These are phyloP conservation scores for Dendrocalamus latiflorus DNA, from an alignment of 202 grass and related monocot species.

Conservation along the genomic window DNA sequence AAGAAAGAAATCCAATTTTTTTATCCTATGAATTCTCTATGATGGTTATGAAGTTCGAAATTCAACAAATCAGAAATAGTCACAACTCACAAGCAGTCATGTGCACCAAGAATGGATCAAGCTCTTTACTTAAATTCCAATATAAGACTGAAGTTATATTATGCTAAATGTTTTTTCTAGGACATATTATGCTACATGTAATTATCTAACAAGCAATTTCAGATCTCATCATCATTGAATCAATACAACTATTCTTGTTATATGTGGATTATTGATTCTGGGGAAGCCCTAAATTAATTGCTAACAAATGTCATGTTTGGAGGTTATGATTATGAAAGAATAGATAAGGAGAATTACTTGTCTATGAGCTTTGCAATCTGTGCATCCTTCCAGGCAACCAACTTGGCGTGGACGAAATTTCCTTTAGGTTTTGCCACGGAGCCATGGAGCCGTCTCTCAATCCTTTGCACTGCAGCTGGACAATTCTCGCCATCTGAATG, in stretches of 20 bases:
- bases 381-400: constrained; percentile 67
- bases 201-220: constrained; percentile 13
- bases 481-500: constrained; percentile 36
- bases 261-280: constrained; percentile 13
- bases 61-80: not conserved
- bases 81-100: not conserved
- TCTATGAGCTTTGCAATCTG: constrained; percentile 56
- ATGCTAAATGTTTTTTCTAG: not conserved
- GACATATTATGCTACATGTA: not conserved
- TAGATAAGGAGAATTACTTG: constrained; percentile 43
- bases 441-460: constrained; percentile 21
- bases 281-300: not conserved
- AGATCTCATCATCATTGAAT: not conserved
- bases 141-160: not conserved
- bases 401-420: constrained; percentile 48
- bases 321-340: constrained; percentile 1
- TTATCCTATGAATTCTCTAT: not conserved
- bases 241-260: not conserved
- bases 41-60: constrained; percentile 1
- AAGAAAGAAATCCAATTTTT: not conserved
- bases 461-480: constrained; percentile 21
- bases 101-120: not conserved
- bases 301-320: not conserved
- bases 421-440: constrained; percentile 11
- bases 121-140: not conserved